Base-by-base conservation (phyloP, 768 basidiomycete species). In the Pleurotus salmoneostramineus region DNA sequence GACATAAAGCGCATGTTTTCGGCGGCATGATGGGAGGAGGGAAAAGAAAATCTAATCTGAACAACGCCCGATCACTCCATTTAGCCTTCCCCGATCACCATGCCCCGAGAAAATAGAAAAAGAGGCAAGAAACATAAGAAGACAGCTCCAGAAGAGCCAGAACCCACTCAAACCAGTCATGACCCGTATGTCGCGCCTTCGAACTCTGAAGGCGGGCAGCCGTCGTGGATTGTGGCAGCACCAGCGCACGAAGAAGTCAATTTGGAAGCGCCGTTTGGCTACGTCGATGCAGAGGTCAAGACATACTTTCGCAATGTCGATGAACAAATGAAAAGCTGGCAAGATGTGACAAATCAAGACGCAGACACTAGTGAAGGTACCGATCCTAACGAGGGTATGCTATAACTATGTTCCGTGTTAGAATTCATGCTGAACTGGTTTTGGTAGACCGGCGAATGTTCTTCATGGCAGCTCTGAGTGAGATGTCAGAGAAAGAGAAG, bases 241-340 rank as follows among this genome's bases (percentile, higher is more conserved):
- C 71, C 68, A 35, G 66, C 63, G 4, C 70, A 74, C 40, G 77
- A 79, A 52, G 52, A 55, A 10, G 56, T 72, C 55, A 77, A 85
- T 65, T 68, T 71, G 12, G 91, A 92, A 59, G 89, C 90, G 45
- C 94, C 95, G 2, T 97, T 95, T 68, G 95, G 94, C 58, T 89
- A 86, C 60, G 85, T 96, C 6, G 94, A 96, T 62, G 81, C 83
- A 15, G 95, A 96, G 66, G 77, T 96, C 33, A 96, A 96, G 69
- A 91, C 93, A 1, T 98, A 98, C 72, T 96, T 97, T 65, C 76
- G 89, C 46, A 92, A 86, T 1, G 93, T 96, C 8, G 93, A 97
- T 61, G 77, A 87, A 34, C 92, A 95, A 67, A 86, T 97, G 42
- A 85, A 85, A 49, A 85, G 89, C 62, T 98, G 95, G 92, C 91